phyloP scores from a whole-genome alignment of 1,284 basidiomycete species.

The Fomes fomentarius region DNA sequence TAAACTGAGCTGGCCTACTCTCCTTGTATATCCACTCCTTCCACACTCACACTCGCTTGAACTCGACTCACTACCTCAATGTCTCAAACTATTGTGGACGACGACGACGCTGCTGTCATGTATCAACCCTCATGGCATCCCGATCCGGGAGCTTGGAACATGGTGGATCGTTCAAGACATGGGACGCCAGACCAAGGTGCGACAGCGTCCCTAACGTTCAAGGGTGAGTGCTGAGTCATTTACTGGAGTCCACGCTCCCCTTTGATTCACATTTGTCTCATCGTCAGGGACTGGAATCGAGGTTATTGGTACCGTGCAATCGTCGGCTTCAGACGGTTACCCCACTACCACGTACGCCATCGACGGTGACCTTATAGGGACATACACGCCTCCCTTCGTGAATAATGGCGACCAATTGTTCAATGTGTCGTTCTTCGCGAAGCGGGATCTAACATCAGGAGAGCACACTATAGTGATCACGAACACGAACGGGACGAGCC shows the following conservation, averaged over 20 bases:
- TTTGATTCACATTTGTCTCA: too few species aligned
- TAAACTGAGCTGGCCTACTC: too few species aligned
- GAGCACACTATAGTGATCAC: slow-evolving; percentile 22
- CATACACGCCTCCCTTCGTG: neutral
- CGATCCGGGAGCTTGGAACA: neutral
- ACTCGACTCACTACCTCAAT: neutral
- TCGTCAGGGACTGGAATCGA: neutral
- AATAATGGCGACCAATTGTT: neutral
- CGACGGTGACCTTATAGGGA: neutral
- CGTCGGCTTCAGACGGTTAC: neutral
- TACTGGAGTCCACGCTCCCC: too few species aligned
- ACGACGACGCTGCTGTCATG: neutral
- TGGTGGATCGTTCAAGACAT: neutral
- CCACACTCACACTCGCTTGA: neutral
- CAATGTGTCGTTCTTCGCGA: slow-evolving; percentile 10
- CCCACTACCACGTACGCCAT: neutral
- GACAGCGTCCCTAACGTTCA: neutral
- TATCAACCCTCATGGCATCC: neutral
- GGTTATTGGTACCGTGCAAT: neutral
- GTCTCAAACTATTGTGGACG: neutral
- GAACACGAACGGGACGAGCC: slow-evolving; percentile 25
- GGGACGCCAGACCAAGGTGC: neutral
- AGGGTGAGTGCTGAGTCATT: neutral
- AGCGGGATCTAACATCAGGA: slow-evolving; percentile 5
- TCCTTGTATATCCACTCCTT: neutral